These are phyloP conservation scores for Cystobasidium tubakii DNA, from an alignment of 768 basidiomycete genomes.

Conservation along the genomic window DNA sequence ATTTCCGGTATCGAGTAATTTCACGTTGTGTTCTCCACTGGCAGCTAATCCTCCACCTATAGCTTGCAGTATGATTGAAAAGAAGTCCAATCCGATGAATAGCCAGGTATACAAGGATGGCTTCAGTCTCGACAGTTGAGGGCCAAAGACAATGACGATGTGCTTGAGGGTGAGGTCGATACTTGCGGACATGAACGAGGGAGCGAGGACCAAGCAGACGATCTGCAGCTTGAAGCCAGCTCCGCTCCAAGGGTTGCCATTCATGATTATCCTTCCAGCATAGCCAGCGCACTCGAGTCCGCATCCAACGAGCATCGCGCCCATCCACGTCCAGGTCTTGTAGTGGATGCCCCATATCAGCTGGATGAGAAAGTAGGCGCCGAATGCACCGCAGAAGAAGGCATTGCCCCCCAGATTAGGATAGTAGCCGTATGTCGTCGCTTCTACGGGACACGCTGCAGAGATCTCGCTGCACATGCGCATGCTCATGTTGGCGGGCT, in stretches of 20 bases:
- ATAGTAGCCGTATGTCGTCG: conserved; percentile 29
- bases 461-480: background rate
- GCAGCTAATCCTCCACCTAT: conserved; percentile 19
- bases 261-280: conserved; percentile 13
- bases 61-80: conserved; percentile 22
- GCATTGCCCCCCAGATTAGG: conserved; percentile 24
- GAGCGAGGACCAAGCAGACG: conserved; percentile 14
- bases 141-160: conserved; percentile 25
- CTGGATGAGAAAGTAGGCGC: background rate
- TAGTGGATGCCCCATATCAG: conserved; percentile 14
- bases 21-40: background rate
- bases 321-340: conserved; percentile 29
- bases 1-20: conserved; percentile 13
- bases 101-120: conserved; percentile 20
- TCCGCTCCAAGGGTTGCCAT: conserved; percentile 4
- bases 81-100: conserved; percentile 32
- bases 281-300: conserved; percentile 12
- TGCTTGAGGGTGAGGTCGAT: conserved; percentile 24
- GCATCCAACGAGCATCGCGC: conserved; percentile 1
- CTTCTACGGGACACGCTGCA: conserved; percentile 17
- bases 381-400: conserved; percentile 20
- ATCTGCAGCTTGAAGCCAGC: conserved; percentile 20
- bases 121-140: conserved; percentile 11
- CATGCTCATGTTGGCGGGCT: background rate
- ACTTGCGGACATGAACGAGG: conserved; percentile 8